Evolutionary conservation across 2,329 filamentous ascomycete species (phyloP).

Genomic region (Neonectria sp.): DNA sequence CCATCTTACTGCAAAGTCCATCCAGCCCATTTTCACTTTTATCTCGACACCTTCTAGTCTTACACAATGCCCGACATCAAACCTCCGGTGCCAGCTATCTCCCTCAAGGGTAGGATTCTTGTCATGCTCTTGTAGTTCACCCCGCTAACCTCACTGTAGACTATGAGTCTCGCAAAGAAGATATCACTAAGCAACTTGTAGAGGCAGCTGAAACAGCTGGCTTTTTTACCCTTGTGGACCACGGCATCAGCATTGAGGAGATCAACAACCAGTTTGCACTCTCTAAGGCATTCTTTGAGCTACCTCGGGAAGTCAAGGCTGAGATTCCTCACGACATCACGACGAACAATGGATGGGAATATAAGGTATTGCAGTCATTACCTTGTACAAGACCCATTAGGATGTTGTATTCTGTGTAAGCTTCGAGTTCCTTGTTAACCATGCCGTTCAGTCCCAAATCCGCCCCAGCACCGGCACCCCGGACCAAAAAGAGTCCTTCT

Average conservation of each 20-base stretch:
- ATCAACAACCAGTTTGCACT: slow-evolving; percentile 37
- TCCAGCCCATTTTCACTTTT: neutral
- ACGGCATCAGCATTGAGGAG: slow-evolving; percentile 54
- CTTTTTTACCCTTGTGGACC: slow-evolving; percentile 63
- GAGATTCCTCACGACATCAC: slow-evolving; percentile 60
- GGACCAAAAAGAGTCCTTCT: slow-evolving; percentile 68
- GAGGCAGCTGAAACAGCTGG: slow-evolving; percentile 66
- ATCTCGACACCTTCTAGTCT: neutral
- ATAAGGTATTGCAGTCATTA: slow-evolving; percentile 48
- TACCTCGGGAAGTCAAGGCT: slow-evolving; percentile 60
- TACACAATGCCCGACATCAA: neutral
- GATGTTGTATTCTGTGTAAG: too few relatives aligned
- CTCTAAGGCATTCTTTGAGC: slow-evolving; percentile 60
- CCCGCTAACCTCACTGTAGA: slow-evolving; percentile 40
- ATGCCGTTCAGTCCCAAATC: slow-evolving; percentile 55
- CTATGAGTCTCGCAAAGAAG: slow-evolving; percentile 62
- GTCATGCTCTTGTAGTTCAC: neutral
- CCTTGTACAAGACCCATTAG: too few relatives aligned
- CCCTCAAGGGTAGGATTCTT: slow-evolving; percentile 22
- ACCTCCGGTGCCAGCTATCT: slow-evolving; percentile 25
- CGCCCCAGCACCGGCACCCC: slow-evolving; percentile 63
- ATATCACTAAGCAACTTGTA: slow-evolving; percentile 63
- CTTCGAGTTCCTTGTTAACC: too few relatives aligned
- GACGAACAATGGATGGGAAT: slow-evolving; percentile 69
- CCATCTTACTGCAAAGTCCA: too few relatives aligned